Evolutionary conservation across 176 grass and related monocot species (phyloP).

Genomic region (Poa annua): DNA sequence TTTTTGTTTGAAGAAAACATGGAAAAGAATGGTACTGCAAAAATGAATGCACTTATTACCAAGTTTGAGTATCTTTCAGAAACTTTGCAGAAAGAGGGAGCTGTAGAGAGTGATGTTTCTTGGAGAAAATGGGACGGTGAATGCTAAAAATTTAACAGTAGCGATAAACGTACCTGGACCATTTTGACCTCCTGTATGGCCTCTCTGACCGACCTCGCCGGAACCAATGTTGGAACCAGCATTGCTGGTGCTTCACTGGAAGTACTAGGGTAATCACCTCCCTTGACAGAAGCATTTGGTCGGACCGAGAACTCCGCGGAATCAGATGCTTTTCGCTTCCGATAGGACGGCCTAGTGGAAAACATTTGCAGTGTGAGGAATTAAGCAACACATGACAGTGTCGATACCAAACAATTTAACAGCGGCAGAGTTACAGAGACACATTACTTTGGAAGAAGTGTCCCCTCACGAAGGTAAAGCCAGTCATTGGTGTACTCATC

Average conservation of each 20-base stretch:
- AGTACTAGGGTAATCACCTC: constrained; percentile 45
- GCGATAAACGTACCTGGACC: constrained; percentile 72
- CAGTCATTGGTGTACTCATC: constrained; percentile 98
- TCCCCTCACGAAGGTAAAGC: constrained; percentile 92
- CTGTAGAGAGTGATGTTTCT: background rate
- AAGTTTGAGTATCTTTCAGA: background rate
- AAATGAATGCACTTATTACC: constrained; percentile 2
- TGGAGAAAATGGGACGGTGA: background rate
- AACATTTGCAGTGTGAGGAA: background rate
- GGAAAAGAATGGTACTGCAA: background rate
- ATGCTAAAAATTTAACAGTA: constrained; percentile 3
- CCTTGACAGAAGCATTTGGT: constrained; percentile 57
- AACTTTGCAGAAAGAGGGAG: constrained; percentile 7
- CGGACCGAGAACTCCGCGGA: constrained; percentile 70
- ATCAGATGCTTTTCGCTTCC: constrained; percentile 65
- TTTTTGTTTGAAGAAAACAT: constrained; percentile 17
- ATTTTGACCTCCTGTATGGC: constrained; percentile 96
- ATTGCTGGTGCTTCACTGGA: constrained; percentile 67
- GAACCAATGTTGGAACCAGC: constrained; percentile 83
- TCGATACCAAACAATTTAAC: background rate
- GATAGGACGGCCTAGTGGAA: constrained; percentile 65
- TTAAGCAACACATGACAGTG: background rate
- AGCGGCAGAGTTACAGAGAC: constrained; percentile 1
- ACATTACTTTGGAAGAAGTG: constrained; percentile 79
- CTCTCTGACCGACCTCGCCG: constrained; percentile 77